Base-by-base conservation (phyloP, 78 protist genomes). In the Dictyostelium firmibasis region DNA sequence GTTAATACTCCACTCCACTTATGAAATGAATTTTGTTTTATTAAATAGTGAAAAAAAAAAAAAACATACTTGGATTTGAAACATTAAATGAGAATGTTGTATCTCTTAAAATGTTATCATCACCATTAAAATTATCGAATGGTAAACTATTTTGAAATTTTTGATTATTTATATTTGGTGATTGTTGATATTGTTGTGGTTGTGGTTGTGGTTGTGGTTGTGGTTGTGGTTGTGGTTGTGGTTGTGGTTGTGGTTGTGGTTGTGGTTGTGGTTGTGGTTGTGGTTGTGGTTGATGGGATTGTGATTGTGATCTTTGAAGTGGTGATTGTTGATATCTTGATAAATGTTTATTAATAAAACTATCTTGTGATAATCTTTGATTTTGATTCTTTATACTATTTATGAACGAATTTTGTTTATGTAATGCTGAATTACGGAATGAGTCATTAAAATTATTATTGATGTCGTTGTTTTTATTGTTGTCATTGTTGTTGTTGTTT, bases 341-440 rank as follows among this genome's bases (percentile, higher is more conserved):
- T 27, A 72, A 33, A 72, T 72, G 79, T 72, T 33, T 72, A 31
- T 29, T 72, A 41, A 77, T 77, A n/a, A 77, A 77, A 43, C 60
- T 77, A 77, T 77, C 83, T 41, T 77, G 83, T n/a, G 83, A 77
- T 77, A 41, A 23, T 77, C 83, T 77, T 77, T 77, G 50, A n/a
- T 77, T 35, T 35, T 35, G 44, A 44, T 33, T 11, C 31, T 23
- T 77, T 38, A 41, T 23, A 43, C 44, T 31, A 11, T 41, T 43
- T 2, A 77, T 41, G 11, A 77, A 77, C 2, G 64, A 41, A n/a
- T 43, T 77, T 77, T 77, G 83, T 77, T 41, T 77, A 77, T 77
- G 44, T 43, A 77, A 77, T 41, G 33, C 31, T 35, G 60, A 41
- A 77, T 47, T 62, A 31, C 31, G 91, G 13, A 38, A 83, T 41